Evolutionary conservation across 2,329 filamentous ascomycete genomes (phyloP).

Genomic region (Amauroascus verrucosus): DNA sequence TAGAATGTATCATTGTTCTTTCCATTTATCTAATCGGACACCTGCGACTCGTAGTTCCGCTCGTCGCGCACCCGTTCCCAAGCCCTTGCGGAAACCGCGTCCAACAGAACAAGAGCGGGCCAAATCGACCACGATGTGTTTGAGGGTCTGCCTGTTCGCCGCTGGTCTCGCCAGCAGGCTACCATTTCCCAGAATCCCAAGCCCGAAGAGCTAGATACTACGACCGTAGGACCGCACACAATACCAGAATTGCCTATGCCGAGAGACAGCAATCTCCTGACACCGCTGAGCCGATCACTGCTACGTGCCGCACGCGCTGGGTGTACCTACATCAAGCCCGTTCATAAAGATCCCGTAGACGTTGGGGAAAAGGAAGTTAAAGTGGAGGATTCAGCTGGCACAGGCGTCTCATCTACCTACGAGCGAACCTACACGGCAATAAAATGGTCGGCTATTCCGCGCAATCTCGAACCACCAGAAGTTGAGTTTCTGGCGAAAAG

Average conservation of each 20-base stretch:
- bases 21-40: neutral
- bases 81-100: slow-evolving; percentile 41
- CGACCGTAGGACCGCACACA: slow-evolving; percentile 21
- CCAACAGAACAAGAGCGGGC: slow-evolving; percentile 33
- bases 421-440: slow-evolving; percentile 44
- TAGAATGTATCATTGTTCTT: neutral
- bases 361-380: slow-evolving; percentile 30
- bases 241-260: slow-evolving; percentile 78
- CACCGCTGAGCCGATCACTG: slow-evolving; percentile 70
- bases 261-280: slow-evolving; percentile 67
- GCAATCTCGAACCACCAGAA: slow-evolving; percentile 49
- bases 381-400: slow-evolving; percentile 27
- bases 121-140: slow-evolving; percentile 57
- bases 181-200: slow-evolving; percentile 56
- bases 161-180: slow-evolving; percentile 69
- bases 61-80: slow-evolving; percentile 45
- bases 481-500: slow-evolving; percentile 54
- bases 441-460: slow-evolving; percentile 50
- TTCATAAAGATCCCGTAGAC: slow-evolving; percentile 30
- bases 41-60: slow-evolving; percentile 37
- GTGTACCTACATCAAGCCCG: slow-evolving; percentile 61
- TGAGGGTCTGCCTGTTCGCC: slow-evolving; percentile 72
- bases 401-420: slow-evolving; percentile 19
- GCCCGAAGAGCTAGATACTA: slow-evolving; percentile 45
- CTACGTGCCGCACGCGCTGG: slow-evolving; percentile 71